Conservation (phyloP, 1,284 basidiomycete genomes). For the Trametes sp. region DNA sequence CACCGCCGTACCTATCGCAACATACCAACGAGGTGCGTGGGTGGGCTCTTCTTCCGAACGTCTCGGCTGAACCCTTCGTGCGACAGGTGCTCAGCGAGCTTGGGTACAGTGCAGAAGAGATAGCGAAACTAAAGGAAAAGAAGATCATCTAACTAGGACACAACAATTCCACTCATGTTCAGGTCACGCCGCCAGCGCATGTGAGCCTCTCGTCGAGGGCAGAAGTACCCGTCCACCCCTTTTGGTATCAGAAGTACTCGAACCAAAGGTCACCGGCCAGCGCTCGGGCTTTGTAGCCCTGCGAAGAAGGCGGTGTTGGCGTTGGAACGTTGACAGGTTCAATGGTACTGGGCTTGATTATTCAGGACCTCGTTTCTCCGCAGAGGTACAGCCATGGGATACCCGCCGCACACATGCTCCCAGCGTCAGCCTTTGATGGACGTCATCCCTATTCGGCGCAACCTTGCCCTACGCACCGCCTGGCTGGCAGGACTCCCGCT, state of each 20-base stretch:
- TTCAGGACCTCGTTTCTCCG: neutral
- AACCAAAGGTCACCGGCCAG: too few relatives aligned
- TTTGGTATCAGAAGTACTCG: too few relatives aligned
- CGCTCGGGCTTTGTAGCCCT: neutral
- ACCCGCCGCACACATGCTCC: neutral
- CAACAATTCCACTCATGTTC: neutral
- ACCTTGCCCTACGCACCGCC: neutral
- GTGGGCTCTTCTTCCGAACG: neutral
- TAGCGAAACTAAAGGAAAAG: slow-evolving; percentile 58
- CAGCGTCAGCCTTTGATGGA: neutral
- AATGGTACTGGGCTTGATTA: neutral
- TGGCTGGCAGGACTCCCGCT: neutral
- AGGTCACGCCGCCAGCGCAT: neutral
- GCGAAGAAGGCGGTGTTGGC: neutral
- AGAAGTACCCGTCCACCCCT: too few relatives aligned
- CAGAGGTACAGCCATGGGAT: too few relatives aligned
- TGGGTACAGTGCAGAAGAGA: slow-evolving; percentile 66
- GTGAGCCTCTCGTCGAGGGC: neutral
- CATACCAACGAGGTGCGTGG: slow-evolving; percentile 77
- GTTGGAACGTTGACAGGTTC: neutral
- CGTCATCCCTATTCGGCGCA: neutral
- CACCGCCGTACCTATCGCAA: slow-evolving; percentile 87
- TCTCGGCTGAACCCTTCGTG: neutral
- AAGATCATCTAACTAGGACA: slow-evolving; percentile 56
- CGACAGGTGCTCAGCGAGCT: slow-evolving; percentile 71